These are phyloP conservation scores for Ceratobasidium papillatum DNA, from an alignment of 1,284 basidiomycete species.

Conservation along the genomic window DNA sequence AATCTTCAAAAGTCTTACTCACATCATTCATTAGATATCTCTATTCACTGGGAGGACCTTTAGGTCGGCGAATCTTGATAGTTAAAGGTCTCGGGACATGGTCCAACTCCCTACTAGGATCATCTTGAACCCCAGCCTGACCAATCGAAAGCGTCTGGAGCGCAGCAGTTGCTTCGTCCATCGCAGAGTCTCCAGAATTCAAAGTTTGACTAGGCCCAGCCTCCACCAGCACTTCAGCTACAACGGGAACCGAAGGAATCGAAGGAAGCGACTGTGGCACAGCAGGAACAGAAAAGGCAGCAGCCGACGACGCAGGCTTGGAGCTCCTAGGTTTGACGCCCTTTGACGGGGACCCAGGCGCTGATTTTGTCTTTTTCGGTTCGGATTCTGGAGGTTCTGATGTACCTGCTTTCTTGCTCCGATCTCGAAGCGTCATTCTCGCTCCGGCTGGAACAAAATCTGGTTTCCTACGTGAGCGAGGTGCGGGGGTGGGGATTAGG, in stretches of 20 bases:
- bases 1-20: too few species aligned
- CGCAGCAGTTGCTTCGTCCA: conserved; percentile 1
- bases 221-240: neutral
- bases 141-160: neutral
- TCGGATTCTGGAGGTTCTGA: neutral
- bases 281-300: neutral
- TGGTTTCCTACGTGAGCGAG: conserved; percentile 36
- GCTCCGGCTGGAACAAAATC: conserved; percentile 52
- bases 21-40: neutral
- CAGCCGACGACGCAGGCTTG: neutral
- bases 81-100: neutral
- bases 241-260: neutral
- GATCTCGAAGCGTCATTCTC: conserved; percentile 66
- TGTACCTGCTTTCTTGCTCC: conserved; percentile 54
- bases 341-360: conserved; percentile 35
- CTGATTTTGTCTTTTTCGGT: conserved; percentile 3
- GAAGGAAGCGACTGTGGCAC: neutral
- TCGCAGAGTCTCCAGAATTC: neutral
- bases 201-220: too few species aligned
- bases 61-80: conserved; percentile 11
- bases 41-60: conserved; percentile 1
- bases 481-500: conserved; percentile 49
- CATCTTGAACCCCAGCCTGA: neutral
- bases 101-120: neutral
- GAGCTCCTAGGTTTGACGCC: neutral